Conservation (phyloP, 2,329 filamentous ascomycete genomes). For the Calonectria hongkongensis region DNA sequence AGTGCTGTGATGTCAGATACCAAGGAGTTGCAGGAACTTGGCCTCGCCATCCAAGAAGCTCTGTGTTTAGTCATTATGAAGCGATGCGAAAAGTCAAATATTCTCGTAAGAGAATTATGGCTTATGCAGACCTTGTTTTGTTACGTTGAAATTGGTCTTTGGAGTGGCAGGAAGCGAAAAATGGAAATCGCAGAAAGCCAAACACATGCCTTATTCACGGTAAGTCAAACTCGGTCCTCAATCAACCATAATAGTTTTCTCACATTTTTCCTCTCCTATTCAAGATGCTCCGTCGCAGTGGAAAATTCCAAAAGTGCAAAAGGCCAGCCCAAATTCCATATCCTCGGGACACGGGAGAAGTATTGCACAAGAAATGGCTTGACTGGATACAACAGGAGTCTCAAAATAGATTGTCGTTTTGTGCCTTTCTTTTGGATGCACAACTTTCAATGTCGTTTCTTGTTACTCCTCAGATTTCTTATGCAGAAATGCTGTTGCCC, state of each 20-base stretch:
- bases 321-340: background rate
- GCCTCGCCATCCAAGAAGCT: constrained; percentile 4
- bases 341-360: background rate
- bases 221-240: background rate
- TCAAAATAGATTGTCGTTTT: background rate
- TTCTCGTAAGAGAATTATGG: background rate
- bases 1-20: background rate
- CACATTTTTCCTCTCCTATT: background rate
- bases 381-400: background rate
- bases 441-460: background rate
- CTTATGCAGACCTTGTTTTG: background rate
- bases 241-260: background rate
- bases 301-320: constrained; percentile 8
- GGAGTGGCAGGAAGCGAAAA: constrained; percentile 8
- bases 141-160: background rate
- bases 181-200: constrained; percentile 34
- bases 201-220: background rate
- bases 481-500: background rate
- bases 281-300: constrained; percentile 6
- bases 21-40: background rate
- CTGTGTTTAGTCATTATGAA: background rate
- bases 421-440: background rate
- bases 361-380: constrained; percentile 5
- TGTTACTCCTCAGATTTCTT: background rate
- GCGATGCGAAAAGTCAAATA: background rate